Conservation (phyloP, 768 basidiomycete species). For the Pleurotus citrinopileatus region DNA sequence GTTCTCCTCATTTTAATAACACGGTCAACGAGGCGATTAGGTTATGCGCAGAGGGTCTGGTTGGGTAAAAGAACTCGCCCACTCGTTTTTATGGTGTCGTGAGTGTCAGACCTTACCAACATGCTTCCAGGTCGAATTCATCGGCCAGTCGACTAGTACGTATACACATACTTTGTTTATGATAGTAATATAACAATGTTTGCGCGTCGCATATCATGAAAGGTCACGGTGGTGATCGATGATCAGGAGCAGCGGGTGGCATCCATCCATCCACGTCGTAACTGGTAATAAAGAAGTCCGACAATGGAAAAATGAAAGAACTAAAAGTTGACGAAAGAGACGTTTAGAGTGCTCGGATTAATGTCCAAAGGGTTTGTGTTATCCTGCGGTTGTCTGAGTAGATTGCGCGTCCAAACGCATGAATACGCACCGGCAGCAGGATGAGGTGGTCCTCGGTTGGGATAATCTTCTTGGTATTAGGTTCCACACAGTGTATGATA, state of each 20-base stretch:
- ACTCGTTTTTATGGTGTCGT: constrained; percentile 14
- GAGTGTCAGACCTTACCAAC: constrained; percentile 30
- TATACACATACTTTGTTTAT: too few species aligned
- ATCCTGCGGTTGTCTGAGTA: too few species aligned
- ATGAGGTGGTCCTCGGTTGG: constrained; percentile 7
- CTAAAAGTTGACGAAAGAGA: constrained; percentile 3
- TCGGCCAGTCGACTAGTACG: too few species aligned
- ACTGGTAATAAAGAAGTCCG: too few species aligned
- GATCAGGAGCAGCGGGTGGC: too few species aligned
- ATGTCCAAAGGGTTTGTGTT: too few species aligned
- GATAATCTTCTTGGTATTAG: constrained; percentile 3
- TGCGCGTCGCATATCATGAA: too few species aligned
- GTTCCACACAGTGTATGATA: neutral
- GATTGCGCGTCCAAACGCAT: too few species aligned
- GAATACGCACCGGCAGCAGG: neutral
- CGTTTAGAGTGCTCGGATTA: neutral
- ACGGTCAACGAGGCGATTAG: constrained; percentile 19
- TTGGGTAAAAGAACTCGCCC: constrained; percentile 17
- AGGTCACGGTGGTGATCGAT: too few species aligned
- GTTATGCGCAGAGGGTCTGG: constrained; percentile 17
- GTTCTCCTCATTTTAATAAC: constrained; percentile 9
- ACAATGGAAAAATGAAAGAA: too few species aligned
- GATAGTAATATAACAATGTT: too few species aligned
- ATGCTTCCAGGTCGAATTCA: neutral
- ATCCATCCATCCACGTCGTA: too few species aligned